Base-by-base conservation (phyloP, 768 basidiomycete species). In the Phylloporus arenicola region DNA sequence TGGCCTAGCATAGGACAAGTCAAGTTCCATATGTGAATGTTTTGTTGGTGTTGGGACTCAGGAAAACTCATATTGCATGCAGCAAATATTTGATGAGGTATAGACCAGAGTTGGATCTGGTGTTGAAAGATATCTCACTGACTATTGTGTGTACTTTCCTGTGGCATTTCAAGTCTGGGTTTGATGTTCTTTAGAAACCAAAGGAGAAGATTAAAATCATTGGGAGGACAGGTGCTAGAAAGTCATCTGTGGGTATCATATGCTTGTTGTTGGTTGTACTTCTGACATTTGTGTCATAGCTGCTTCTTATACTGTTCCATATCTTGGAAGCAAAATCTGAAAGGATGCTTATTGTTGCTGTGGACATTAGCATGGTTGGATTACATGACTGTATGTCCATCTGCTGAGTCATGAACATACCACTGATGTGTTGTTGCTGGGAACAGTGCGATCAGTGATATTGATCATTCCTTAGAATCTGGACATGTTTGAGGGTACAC, bases 401-500 rank as follows among this genome's bases (percentile, higher is more conserved):
- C 37, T n/a, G 22, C 7, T 2, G 24, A 6, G 25, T 24, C n/a
- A 3, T 13, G 13, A 22, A 25, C 8, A 5, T 14, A 4, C 8
- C 17, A n/a, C 42, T 53, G 6, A 59, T 11, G 0, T 17, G 16
- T 12, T 8, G 6, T 24, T 7, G 2, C 24, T n/a, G n/a, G 24
- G 24, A 24, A 50, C 44, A 57, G 88, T 92, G 43, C 82, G 88
- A 9, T 85, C 84, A 4, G 76, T 76, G 33, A 82, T 94, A 51
- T 86, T 88, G 3, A 94, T 94, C 61, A 89, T 93, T 14, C 91
- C 91, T 2, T 90, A 94, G 65, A 83, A 72, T 54, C 80, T 82
- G 4, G 83, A 84, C 61, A 60, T 86, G 19, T 85, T 84, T 54
- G 82, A 84, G 61, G 86, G 86, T 5, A 83, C 84, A 1, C 67